Conservation (phyloP, 73 alveolate genomes). For the Stentor roeselii region DNA sequence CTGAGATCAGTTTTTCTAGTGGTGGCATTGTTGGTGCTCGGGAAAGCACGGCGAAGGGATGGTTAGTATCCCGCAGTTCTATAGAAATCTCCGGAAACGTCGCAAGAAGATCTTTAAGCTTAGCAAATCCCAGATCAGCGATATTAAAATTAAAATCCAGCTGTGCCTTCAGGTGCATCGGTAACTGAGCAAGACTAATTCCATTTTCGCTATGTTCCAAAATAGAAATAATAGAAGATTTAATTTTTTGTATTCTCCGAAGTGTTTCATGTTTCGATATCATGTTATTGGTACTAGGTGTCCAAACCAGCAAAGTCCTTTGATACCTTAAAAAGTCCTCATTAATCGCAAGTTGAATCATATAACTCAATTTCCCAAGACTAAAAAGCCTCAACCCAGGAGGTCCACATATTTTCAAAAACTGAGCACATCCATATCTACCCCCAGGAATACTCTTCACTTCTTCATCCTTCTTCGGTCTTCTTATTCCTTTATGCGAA, state of each 20-base stretch:
- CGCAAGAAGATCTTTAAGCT: slow-evolving; percentile 51
- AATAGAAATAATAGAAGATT: neutral
- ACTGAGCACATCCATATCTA: slow-evolving; percentile 75
- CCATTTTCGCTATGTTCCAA: slow-evolving; percentile 27
- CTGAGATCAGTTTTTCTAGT: neutral
- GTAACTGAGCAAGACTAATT: slow-evolving; percentile 55
- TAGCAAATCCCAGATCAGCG: slow-evolving; percentile 57
- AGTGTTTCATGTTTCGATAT: neutral
- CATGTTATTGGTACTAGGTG: slow-evolving; percentile 36
- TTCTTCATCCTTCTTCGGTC: slow-evolving; percentile 32
- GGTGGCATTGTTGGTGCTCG: neutral
- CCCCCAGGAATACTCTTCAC: slow-evolving; percentile 73
- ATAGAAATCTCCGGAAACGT: slow-evolving; percentile 40
- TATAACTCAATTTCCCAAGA: slow-evolving; percentile 55
- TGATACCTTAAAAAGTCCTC: slow-evolving; percentile 61
- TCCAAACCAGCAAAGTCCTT: slow-evolving; percentile 61
- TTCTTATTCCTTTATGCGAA: neutral
- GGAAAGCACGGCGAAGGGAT: slow-evolving; percentile 24
- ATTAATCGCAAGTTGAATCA: slow-evolving; percentile 59
- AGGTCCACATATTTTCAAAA: slow-evolving; percentile 73
- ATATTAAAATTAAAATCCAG: slow-evolving; percentile 35
- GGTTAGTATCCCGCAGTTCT: slow-evolving; percentile 48
- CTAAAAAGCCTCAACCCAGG: slow-evolving; percentile 39
- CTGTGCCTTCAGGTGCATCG: slow-evolving; percentile 35
- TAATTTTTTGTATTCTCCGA: neutral